Base-by-base conservation (phyloP, 2,329 filamentous ascomycete genomes). In the Penicillium brevicompactum region DNA sequence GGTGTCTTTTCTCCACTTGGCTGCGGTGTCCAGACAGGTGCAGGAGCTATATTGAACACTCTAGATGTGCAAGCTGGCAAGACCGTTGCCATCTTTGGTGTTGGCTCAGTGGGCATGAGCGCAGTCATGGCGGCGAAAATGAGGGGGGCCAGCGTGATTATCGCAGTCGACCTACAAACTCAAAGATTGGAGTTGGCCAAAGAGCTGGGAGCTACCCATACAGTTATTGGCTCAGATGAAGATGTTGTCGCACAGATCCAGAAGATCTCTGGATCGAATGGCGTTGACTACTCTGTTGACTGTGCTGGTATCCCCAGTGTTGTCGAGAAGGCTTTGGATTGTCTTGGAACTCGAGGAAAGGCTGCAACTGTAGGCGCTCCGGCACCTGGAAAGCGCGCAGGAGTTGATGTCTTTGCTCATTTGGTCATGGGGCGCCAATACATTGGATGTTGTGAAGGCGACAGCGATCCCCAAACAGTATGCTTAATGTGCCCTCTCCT, bases 81-180 rank as follows among this genome's bases (percentile, higher is more conserved):
- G 22, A 55, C 65, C 1, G 63, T 74, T 1, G 69, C 61, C 1
- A 61, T 74, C 6, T 65, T 71, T 21, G 71, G 72, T 2, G 59
- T 63, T 2, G 71, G 71, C 1, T 58, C 62, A 3, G 72, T 75
- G 2, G 72, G 72, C 2, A 53, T 73, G 22, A 59, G 65, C 11
- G 70, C 67, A 2, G 59, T 74, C 22, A 71, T 73, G 70, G 70
- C 65, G 1, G 63, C 70, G 4, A 71, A 67, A 34, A 53, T 68
- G 5, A 37, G 50, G 5, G 53, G 52, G 0, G 64, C 58, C 11
- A 49, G 48, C 8, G 45, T 47, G 1, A 70, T 73, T 18, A 62
- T 72, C 40, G 69, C 60, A 2, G 55, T 71, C 7, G 70, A 71
- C 41, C 27, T 62, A 7, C 31, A 58, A n/a, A 43, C 47, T 9